Evolutionary conservation across 2,329 filamentous ascomycete species (phyloP).

Genomic region (Plenodomus biglobosus): DNA sequence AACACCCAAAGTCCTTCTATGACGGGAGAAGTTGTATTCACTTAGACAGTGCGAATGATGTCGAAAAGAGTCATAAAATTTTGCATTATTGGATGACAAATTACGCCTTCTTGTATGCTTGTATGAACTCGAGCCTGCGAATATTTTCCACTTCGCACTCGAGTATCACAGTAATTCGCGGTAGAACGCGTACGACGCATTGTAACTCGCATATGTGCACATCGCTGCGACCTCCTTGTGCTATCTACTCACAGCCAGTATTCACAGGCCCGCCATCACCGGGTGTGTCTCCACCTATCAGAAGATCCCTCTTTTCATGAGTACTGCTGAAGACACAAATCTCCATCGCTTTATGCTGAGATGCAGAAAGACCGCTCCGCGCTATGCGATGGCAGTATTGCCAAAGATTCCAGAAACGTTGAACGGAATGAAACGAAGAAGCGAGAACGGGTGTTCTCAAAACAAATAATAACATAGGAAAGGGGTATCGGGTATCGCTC

Average conservation of each 20-base stretch:
- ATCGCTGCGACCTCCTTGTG: too few species aligned
- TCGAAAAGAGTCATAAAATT: too few species aligned
- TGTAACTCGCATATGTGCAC: too few species aligned
- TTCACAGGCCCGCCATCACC: not conserved
- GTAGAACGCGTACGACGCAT: too few species aligned
- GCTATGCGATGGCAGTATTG: constrained; percentile 2
- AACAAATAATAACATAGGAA: constrained; percentile 19
- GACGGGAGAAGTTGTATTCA: too few species aligned
- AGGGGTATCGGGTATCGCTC: constrained; percentile 35
- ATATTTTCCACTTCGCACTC: too few species aligned
- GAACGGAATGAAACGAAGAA: not conserved
- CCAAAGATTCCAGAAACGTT: not conserved
- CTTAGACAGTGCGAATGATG: too few species aligned
- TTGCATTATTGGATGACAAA: too few species aligned
- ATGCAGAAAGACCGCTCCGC: not conserved
- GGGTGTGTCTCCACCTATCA: not conserved
- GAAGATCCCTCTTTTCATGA: not conserved
- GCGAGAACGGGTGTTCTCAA: constrained; percentile 4
- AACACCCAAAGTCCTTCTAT: too few species aligned
- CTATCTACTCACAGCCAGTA: not conserved
- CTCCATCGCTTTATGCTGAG: not conserved
- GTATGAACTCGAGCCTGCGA: too few species aligned
- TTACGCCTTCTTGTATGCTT: too few species aligned
- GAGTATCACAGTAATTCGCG: too few species aligned
- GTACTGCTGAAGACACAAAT: not conserved